Conservation (phyloP, 2,329 filamentous ascomycete species). For the Fusarium hainanense region DNA sequence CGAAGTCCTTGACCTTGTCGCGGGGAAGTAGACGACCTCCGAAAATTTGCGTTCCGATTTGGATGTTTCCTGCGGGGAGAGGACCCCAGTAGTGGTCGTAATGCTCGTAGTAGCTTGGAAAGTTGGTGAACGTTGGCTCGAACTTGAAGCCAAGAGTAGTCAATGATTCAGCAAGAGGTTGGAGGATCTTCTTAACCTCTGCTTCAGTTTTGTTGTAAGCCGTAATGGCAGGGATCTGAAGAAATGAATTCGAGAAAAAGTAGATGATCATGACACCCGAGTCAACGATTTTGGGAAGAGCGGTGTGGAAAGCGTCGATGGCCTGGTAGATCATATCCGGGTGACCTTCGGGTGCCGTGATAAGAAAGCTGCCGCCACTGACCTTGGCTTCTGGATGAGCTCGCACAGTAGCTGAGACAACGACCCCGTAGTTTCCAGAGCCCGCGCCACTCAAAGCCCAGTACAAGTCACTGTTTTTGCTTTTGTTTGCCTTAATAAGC, state of each 20-base stretch:
- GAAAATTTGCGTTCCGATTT: constrained; percentile 45
- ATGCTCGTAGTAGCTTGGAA: constrained; percentile 53
- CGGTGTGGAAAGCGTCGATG: constrained; percentile 41
- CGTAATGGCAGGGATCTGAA: constrained; percentile 51
- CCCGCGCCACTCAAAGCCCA: constrained; percentile 72
- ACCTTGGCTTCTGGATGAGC: constrained; percentile 56
- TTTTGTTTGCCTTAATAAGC: constrained; percentile 58
- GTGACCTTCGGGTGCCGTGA: constrained; percentile 12
- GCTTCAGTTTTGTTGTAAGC: constrained; percentile 56
- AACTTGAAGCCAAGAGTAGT: constrained; percentile 25
- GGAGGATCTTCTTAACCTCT: constrained; percentile 53
- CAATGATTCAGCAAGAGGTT: constrained; percentile 45
- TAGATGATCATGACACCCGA: constrained; percentile 59
- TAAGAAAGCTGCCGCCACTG: constrained; percentile 47
- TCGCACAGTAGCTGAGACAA: constrained; percentile 65
- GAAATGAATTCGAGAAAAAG: constrained; percentile 36
- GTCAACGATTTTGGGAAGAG: constrained; percentile 54
- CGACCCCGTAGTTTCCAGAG: constrained; percentile 67
- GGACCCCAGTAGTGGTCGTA: constrained; percentile 57
- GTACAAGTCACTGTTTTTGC: constrained; percentile 66
- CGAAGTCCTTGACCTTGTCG: constrained; percentile 41
- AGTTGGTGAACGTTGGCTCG: constrained; percentile 27
- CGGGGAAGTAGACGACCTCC: constrained; percentile 59
- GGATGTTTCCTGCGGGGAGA: constrained; percentile 52
- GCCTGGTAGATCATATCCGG: constrained; percentile 27